These are phyloP conservation scores for Cercospora sp. DNA, from an alignment of 2,329 filamentous ascomycete species.

Conservation along the genomic window DNA sequence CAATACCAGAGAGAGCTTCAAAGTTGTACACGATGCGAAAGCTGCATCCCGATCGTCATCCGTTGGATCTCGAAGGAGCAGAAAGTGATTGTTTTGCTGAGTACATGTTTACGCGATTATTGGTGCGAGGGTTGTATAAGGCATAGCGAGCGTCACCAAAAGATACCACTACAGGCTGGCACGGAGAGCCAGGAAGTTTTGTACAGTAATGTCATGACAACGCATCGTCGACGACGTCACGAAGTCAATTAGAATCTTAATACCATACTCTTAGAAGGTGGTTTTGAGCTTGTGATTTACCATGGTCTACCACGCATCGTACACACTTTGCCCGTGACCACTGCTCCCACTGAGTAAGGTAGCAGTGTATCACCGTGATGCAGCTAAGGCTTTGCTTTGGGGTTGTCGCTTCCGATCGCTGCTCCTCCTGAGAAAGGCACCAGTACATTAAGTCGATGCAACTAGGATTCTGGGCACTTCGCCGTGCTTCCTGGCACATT, in stretches of 20 bases:
- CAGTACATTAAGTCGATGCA: neutral
- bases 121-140: no score
- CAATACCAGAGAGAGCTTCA: conserved; percentile 50
- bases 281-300: neutral
- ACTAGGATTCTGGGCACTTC: neutral
- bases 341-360: neutral
- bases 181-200: neutral
- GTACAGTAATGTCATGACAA: conserved; percentile 9
- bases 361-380: neutral
- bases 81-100: neutral
- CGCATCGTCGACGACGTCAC: neutral
- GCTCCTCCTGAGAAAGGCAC: neutral
- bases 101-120: neutral
- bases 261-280: neutral
- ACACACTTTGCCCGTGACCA: no score
- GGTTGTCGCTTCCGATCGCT: no score
- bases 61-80: neutral
- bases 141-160: neutral
- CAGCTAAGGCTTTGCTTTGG: neutral
- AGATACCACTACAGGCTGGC: neutral
- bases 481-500: conserved; percentile 15
- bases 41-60: neutral
- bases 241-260: neutral
- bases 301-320: neutral
- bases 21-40: conserved; percentile 5